phyloP scores from a whole-genome alignment of 192 early-diverging fungal genomes.

The Fimicolochytrium jonesii region DNA sequence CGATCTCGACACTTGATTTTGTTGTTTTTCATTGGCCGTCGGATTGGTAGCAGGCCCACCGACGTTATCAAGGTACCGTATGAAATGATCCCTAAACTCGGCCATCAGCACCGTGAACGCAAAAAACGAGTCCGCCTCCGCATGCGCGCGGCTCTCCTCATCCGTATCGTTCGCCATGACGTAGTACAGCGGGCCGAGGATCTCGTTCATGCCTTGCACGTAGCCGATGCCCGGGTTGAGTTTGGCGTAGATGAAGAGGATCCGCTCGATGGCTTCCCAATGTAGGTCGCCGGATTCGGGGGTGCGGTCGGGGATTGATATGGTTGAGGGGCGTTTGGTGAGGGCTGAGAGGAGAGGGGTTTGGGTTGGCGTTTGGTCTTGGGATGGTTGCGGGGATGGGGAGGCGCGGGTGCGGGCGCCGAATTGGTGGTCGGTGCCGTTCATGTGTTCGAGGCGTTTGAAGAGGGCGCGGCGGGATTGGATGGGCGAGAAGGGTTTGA shows the following conservation, averaged over 20 bases:
- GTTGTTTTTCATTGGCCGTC: neutral
- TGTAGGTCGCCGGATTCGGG: constrained; percentile 54
- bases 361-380: neutral
- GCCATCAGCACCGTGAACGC: constrained; percentile 67
- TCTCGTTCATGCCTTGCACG: constrained; percentile 88
- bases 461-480: constrained; percentile 41
- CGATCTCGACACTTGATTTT: neutral
- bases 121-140: constrained; percentile 79
- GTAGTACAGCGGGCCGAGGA: constrained; percentile 77
- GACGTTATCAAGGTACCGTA: constrained; percentile 61
- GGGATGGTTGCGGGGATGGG: neutral
- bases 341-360: neutral
- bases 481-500: constrained; percentile 17
- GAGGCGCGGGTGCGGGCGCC: constrained; percentile 40
- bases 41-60: neutral
- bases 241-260: constrained; percentile 75
- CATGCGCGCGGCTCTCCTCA: constrained; percentile 48
- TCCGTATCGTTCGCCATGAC: constrained; percentile 61
- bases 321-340: neutral
- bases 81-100: constrained; percentile 76
- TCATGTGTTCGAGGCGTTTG: constrained; percentile 60
- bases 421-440: constrained; percentile 47
- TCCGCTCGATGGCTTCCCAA: constrained; percentile 73
- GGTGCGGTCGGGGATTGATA: no score
- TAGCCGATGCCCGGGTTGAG: constrained; percentile 78